A percentile compares a stretch with the other conserved stretches of the same genome.
Evolutionary conservation across 345 rosid species (phyloP).

Genomic region (Eutrema heterophyllum): DNA sequence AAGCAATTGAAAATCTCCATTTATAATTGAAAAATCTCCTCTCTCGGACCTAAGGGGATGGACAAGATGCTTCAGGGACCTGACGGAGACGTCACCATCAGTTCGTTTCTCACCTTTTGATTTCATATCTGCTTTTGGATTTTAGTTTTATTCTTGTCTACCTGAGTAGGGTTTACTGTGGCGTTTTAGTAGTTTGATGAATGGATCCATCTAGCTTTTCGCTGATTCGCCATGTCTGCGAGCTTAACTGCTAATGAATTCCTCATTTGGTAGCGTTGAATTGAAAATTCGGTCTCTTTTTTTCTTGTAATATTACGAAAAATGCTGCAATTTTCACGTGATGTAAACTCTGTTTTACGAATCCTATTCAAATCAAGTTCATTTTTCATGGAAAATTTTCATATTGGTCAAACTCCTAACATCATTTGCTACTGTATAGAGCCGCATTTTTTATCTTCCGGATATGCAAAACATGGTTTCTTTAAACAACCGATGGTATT

Average conservation of each 20-base stretch:
- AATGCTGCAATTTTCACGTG: not conserved
- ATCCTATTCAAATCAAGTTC: not conserved
- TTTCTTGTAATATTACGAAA: not conserved
- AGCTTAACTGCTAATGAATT: not conserved
- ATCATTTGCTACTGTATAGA: too few species aligned
- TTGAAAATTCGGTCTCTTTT: too few species aligned
- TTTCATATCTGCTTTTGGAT: not conserved
- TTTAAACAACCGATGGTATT: too few species aligned
- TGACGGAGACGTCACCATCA: conserved; percentile 88
- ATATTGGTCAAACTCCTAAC: too few species aligned
- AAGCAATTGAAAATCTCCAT: too few species aligned
- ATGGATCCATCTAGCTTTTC: not conserved
- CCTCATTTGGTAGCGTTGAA: not conserved
- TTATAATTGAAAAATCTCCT: too few species aligned
- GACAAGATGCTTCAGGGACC: conserved; percentile 98
- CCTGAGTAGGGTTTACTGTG: not conserved
- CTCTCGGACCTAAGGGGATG: conserved; percentile 99
- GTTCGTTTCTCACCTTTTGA: conserved; percentile 34
- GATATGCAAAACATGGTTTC: too few species aligned
- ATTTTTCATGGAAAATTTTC: too few species aligned
- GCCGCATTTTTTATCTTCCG: too few species aligned
- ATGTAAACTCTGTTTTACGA: not conserved
- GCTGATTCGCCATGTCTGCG: not conserved
- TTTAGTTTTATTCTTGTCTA: not conserved
- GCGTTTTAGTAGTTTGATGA: not conserved